These are phyloP conservation scores for Pezicula rhizophila DNA, from an alignment of 2,329 filamentous ascomycete genomes.

Conservation along the genomic window DNA sequence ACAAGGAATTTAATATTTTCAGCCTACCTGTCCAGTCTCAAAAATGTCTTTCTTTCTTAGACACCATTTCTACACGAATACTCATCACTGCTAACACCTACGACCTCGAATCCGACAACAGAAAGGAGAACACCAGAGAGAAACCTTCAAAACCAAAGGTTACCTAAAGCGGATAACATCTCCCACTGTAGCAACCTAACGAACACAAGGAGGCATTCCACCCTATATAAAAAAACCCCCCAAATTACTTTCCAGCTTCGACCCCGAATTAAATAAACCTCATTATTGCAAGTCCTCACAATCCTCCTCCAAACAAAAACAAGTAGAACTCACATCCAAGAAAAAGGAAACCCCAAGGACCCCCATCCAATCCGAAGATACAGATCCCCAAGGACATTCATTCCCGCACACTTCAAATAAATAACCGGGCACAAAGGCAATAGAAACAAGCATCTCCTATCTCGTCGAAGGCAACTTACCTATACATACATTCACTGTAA, in stretches of 20 bases:
- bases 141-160: no score
- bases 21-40: no score
- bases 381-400: conserved; percentile 4
- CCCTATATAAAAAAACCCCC: conserved; percentile 21
- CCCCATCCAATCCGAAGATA: not conserved
- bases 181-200: conserved; percentile 34
- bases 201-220: conserved; percentile 15
- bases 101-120: no score
- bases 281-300: conserved; percentile 57
- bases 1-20: no score
- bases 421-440: conserved; percentile 9
- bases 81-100: no score
- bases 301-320: conserved; percentile 45
- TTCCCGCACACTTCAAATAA: conserved; percentile 3
- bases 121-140: no score
- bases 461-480: conserved; percentile 22
- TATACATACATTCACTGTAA: conserved; percentile 20
- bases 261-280: conserved; percentile 47
- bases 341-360: no score
- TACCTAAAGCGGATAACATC: conserved; percentile 22
- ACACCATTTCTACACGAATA: no score
- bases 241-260: conserved; percentile 23
- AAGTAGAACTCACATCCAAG: not conserved
- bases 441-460: conserved; percentile 15
- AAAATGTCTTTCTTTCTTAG: no score